These are phyloP conservation scores for Russula earlei DNA, from an alignment of 768 basidiomycete genomes.

Conservation along the genomic window DNA sequence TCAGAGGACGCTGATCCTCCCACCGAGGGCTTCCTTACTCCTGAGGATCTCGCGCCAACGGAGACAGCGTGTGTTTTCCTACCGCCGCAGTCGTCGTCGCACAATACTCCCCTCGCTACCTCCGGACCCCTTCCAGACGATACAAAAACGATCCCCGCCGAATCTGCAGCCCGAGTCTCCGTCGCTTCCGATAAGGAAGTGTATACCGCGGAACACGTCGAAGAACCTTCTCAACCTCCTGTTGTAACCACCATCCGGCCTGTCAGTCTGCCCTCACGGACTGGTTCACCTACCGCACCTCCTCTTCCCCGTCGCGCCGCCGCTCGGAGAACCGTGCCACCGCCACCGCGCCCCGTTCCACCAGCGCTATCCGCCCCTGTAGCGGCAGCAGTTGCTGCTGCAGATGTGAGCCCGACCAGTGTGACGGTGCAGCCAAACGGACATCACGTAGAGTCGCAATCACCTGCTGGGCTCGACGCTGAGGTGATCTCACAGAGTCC, in stretches of 20 bases:
- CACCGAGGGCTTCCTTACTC: slow-evolving; percentile 8
- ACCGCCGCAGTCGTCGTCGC: slow-evolving; percentile 24
- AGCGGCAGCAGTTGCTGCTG: not conserved
- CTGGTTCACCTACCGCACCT: slow-evolving; percentile 37
- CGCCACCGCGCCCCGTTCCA: not conserved
- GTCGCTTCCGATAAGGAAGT: not conserved
- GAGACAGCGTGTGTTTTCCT: slow-evolving; percentile 5
- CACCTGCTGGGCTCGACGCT: not conserved
- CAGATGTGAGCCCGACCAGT: not conserved
- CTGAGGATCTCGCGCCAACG: not conserved
- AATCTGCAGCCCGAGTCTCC: not conserved
- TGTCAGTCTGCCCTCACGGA: slow-evolving; percentile 13
- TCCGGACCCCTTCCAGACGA: slow-evolving; percentile 3
- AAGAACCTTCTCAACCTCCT: not conserved
- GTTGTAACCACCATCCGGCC: not conserved
- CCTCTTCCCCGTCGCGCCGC: slow-evolving; percentile 61
- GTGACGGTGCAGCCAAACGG: slow-evolving; percentile 1
- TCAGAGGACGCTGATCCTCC: not conserved
- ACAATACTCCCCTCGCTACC: slow-evolving; percentile 23
- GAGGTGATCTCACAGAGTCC: not conserved
- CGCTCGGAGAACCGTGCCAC: slow-evolving; percentile 34
- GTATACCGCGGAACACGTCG: not conserved
- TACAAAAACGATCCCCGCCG: not conserved
- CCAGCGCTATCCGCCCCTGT: not conserved
- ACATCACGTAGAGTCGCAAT: slow-evolving; percentile 3